These are phyloP conservation scores for Neonectria coccinea DNA, from an alignment of 2,329 filamentous ascomycete genomes.

Conservation along the genomic window DNA sequence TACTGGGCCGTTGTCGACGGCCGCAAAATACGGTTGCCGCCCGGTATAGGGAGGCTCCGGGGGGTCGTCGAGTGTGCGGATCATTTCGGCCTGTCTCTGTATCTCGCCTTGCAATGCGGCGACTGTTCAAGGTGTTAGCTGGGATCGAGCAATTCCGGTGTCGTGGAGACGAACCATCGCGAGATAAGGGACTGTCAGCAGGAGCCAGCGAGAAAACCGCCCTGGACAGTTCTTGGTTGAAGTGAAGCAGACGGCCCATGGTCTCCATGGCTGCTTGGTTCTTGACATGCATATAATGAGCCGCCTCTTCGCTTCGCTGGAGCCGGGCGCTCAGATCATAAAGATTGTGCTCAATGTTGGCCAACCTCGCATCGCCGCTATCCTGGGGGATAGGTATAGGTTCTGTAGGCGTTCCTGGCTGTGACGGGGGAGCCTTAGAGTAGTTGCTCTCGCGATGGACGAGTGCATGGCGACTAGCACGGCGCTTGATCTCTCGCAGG, in stretches of 20 bases:
- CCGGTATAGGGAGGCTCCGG: constrained; percentile 77
- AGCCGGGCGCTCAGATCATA: constrained; percentile 84
- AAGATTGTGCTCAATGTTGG: constrained; percentile 81
- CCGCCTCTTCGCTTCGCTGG: constrained; percentile 84
- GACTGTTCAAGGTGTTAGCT: constrained; percentile 56
- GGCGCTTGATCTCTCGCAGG: constrained; percentile 92
- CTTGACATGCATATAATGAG: constrained; percentile 81
- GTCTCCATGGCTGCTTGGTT: constrained; percentile 87
- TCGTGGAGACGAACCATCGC: constrained; percentile 75
- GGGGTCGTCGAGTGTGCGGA: constrained; percentile 70
- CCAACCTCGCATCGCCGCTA: constrained; percentile 79
- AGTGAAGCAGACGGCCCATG: constrained; percentile 75
- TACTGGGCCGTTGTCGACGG: constrained; percentile 80
- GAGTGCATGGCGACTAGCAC: constrained; percentile 90
- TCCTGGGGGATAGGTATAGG: constrained; percentile 79
- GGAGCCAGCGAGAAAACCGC: constrained; percentile 80
- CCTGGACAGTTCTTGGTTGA: constrained; percentile 86
- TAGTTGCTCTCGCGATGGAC: constrained; percentile 92
- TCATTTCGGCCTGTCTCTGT: constrained; percentile 69
- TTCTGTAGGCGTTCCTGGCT: constrained; percentile 87
- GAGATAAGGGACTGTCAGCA: constrained; percentile 80
- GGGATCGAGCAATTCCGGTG: constrained; percentile 59
- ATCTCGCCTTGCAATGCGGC: constrained; percentile 69
- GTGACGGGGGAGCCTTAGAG: constrained; percentile 79
- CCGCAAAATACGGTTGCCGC: constrained; percentile 74